Evolutionary conservation across 2,329 filamentous ascomycete genomes (phyloP).

Genomic region (Claviceps maximensis): DNA sequence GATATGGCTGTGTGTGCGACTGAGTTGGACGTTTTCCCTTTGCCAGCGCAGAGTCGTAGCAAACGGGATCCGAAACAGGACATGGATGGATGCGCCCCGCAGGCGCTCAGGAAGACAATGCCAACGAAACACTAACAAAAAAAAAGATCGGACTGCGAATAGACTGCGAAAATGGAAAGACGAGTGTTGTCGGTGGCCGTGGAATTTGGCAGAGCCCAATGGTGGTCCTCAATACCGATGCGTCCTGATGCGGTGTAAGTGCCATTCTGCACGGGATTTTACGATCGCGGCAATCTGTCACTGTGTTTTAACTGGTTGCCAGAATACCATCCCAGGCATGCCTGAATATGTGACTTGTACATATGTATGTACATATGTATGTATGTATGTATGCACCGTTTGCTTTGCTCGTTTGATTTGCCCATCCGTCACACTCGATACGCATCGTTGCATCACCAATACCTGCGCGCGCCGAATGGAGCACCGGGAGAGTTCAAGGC

Average conservation of each 20-base stretch:
- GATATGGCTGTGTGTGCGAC: conserved; percentile 1
- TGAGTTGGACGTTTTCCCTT: not conserved
- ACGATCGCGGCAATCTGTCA: not conserved
- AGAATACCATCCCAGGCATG: not conserved
- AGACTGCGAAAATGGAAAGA: not conserved
- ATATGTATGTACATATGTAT: not conserved
- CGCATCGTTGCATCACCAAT: not conserved
- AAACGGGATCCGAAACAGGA: conserved; percentile 1
- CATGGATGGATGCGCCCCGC: conserved; percentile 1
- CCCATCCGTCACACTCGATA: conserved; percentile 1
- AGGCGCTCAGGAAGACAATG: not conserved
- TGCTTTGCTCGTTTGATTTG: not conserved
- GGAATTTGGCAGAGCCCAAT: not conserved
- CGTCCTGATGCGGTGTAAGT: not conserved
- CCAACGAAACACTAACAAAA: not conserved
- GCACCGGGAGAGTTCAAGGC: not conserved
- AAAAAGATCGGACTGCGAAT: not conserved
- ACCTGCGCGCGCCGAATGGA: not conserved
- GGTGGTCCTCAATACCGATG: not conserved
- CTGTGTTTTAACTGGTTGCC: not conserved
- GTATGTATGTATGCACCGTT: not conserved
- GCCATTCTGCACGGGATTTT: conserved; percentile 1
- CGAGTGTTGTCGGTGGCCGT: not conserved
- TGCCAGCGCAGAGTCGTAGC: conserved; percentile 3
- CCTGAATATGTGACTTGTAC: not conserved